These are phyloP conservation scores for Colletotrichum tanaceti DNA, from an alignment of 2,329 filamentous ascomycete species.

Conservation along the genomic window DNA sequence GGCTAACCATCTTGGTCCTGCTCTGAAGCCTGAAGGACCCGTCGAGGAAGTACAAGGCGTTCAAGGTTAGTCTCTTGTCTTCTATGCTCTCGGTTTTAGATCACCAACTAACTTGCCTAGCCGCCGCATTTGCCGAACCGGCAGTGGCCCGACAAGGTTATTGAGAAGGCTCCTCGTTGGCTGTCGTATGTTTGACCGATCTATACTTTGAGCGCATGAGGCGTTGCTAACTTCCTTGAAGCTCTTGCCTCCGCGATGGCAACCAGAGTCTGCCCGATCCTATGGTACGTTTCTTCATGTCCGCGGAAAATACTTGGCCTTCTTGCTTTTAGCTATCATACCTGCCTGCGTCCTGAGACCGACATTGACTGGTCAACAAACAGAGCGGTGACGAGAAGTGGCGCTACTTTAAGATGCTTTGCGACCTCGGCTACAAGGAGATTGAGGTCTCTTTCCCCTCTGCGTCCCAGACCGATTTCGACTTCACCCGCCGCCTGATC, in stretches of 20 bases:
- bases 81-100: conserved; percentile 49
- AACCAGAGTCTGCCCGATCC: conserved; percentile 94
- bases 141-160: conserved; percentile 85
- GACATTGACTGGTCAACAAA: conserved; percentile 2
- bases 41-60: conserved; percentile 42
- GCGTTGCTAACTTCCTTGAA: too few relatives aligned
- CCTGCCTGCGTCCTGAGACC: conserved; percentile 4
- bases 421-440: conserved; percentile 94
- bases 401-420: conserved; percentile 94
- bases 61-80: neutral
- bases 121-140: conserved; percentile 62
- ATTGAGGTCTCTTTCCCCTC: conserved; percentile 97
- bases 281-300: conserved; percentile 72
- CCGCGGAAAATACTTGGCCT: too few relatives aligned
- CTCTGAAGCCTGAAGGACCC: conserved; percentile 38
- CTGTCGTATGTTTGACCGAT: conserved; percentile 63
- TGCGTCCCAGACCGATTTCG: conserved; percentile 93
- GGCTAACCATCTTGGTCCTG: conserved; percentile 3
- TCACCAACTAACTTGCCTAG: too few relatives aligned
- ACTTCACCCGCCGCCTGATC: conserved; percentile 89
- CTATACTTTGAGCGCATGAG: conserved; percentile 49
- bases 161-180: conserved; percentile 90
- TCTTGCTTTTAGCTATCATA: conserved; percentile 22
- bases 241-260: conserved; percentile 72
- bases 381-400: conserved; percentile 96